Conservation (phyloP, 2,329 filamentous ascomycete genomes). For the Cladosporium sp. region DNA sequence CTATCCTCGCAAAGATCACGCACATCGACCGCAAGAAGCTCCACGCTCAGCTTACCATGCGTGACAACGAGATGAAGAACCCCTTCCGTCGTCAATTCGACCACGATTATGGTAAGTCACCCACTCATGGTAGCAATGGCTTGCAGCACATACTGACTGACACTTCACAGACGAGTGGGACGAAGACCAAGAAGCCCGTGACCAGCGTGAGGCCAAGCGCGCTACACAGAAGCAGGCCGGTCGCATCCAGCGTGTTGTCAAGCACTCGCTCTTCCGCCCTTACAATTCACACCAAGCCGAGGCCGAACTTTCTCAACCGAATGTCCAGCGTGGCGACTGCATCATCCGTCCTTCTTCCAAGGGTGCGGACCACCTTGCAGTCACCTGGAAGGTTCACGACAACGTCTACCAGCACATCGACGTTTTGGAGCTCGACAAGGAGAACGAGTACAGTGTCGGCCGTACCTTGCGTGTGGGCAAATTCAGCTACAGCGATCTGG, state of each 20-base stretch:
- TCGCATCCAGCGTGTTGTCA: constrained; percentile 90
- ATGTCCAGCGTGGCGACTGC: constrained; percentile 70
- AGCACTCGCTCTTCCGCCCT: constrained; percentile 91
- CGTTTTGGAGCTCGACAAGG: constrained; percentile 93
- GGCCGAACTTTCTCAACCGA: constrained; percentile 84
- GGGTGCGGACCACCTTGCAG: constrained; percentile 88
- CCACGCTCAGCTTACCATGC: constrained; percentile 76
- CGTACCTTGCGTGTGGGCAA: constrained; percentile 83
- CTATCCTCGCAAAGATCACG: constrained; percentile 81
- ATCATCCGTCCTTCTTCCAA: constrained; percentile 95
- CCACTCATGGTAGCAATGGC: not conserved
- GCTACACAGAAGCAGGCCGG: constrained; percentile 79
- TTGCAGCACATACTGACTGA: not conserved
- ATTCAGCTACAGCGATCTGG: constrained; percentile 91
- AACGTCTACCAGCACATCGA: constrained; percentile 98
- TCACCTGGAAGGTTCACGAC: constrained; percentile 98
- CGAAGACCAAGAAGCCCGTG: constrained; percentile 60
- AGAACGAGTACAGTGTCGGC: constrained; percentile 93
- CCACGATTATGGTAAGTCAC: constrained; percentile 50
- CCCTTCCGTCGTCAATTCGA: constrained; percentile 71
- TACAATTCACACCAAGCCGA: constrained; percentile 93
- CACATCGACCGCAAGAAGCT: constrained; percentile 87
- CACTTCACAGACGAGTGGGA: constrained; percentile 69
- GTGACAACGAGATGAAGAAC: constrained; percentile 75
- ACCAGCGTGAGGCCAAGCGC: constrained; percentile 74